A percentile compares a stretch with the other conserved stretches of the same genome.
These are phyloP conservation scores for Colletotrichum musae DNA, from an alignment of 2,329 filamentous ascomycete genomes.

Conservation along the genomic window DNA sequence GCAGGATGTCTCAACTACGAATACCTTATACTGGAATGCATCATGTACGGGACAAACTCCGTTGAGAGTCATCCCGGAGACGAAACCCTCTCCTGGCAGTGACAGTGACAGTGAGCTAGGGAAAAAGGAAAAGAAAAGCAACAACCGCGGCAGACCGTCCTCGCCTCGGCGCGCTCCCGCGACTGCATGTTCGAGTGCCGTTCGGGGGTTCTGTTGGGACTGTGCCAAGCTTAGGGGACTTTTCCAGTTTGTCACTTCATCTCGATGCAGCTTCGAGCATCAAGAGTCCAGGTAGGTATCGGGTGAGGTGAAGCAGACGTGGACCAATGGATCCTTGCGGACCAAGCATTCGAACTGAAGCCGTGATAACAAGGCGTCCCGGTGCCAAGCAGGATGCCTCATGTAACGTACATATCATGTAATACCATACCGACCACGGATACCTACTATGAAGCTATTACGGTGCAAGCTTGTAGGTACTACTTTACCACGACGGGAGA, in stretches of 20 bases:
- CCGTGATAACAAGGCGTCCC: background rate
- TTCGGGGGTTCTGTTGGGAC: constrained; percentile 1
- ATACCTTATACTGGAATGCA: constrained; percentile 22
- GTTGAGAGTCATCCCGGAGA: constrained; percentile 20
- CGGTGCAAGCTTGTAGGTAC: background rate
- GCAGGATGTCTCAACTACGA: too few species aligned
- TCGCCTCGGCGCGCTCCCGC: constrained; percentile 18
- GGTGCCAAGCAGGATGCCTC: background rate
- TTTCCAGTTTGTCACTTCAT: too few species aligned
- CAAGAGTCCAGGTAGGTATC: too few species aligned
- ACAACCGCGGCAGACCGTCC: background rate
- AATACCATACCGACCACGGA: background rate
- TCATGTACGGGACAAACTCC: constrained; percentile 1
- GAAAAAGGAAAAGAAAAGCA: constrained; percentile 2
- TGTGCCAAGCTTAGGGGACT: too few species aligned
- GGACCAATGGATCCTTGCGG: too few species aligned
- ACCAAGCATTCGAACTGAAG: background rate
- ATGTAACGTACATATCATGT: background rate
- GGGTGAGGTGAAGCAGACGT: too few species aligned
- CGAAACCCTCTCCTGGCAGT: background rate
- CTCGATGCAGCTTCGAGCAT: too few species aligned
- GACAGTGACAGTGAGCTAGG: too few species aligned
- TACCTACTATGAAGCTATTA: too few species aligned
- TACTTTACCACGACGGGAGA: background rate
- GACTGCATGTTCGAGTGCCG: constrained; percentile 7